A percentile compares a stretch with the other conserved stretches of the same genome.
Conservation (phyloP, 306 rosid genomes). For the Cyclanthera cordifolia region DNA sequence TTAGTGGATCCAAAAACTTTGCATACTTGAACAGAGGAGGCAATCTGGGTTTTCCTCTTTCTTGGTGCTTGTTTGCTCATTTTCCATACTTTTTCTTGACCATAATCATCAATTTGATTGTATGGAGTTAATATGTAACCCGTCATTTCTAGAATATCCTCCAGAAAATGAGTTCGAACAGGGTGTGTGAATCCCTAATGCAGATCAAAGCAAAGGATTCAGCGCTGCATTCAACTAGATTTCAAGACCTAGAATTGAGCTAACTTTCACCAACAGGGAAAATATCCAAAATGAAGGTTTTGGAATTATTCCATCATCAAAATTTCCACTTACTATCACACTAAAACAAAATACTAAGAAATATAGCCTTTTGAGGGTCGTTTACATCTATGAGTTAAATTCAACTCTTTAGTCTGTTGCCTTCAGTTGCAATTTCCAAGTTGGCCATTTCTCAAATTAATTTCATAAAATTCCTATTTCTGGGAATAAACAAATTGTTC, state of each 20-base stretch:
- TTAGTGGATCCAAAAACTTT: slow-evolving; percentile 5
- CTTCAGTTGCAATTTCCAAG: neutral
- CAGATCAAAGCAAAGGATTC: slow-evolving; percentile 19
- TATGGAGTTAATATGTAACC: slow-evolving; percentile 60
- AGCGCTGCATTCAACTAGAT: neutral
- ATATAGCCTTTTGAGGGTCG: neutral
- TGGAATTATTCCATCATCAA: neutral
- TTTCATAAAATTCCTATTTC: neutral
- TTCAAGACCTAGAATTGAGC: neutral
- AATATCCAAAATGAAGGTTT: neutral
- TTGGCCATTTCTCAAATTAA: neutral
- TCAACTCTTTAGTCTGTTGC: neutral
- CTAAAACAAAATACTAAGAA: neutral
- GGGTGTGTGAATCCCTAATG: slow-evolving; percentile 79
- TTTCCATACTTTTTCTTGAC: slow-evolving; percentile 90
- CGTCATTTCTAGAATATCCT: slow-evolving; percentile 68
- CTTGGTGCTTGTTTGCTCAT: slow-evolving; percentile 78
- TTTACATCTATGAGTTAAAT: neutral
- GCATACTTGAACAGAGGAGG: slow-evolving; percentile 70
- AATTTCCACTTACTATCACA: neutral
- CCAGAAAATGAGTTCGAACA: slow-evolving; percentile 70
- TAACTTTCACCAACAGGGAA: slow-evolving; percentile 10
- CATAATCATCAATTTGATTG: slow-evolving; percentile 92
- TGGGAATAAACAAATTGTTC: neutral
- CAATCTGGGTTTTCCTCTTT: slow-evolving; percentile 96